Conservation (phyloP, 2,329 filamentous ascomycete species). For the Microcyclosporella mali region DNA sequence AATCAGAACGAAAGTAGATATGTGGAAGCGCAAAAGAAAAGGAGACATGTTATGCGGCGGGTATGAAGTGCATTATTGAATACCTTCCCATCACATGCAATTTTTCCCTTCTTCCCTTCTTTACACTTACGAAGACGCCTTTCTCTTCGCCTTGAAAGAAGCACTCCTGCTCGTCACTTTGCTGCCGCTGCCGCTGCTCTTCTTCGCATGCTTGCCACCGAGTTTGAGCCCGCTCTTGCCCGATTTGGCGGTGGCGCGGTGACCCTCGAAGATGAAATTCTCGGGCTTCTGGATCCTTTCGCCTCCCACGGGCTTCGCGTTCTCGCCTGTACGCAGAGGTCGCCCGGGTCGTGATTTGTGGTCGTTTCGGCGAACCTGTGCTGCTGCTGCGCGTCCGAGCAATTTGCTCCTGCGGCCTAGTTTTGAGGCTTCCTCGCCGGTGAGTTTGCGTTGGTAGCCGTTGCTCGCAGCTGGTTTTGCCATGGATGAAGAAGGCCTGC, state of each 20-base stretch:
- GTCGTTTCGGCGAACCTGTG: constrained; percentile 29
- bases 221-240: constrained; percentile 58
- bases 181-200: constrained; percentile 32
- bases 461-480: constrained; percentile 15
- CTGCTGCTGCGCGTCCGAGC: constrained; percentile 62
- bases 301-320: constrained; percentile 4
- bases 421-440: constrained; percentile 62
- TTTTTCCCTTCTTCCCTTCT: too few relatives aligned
- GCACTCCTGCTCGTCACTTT: constrained; percentile 41
- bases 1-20: too few relatives aligned
- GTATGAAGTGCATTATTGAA: too few relatives aligned
- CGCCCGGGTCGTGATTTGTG: neutral
- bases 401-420: constrained; percentile 69
- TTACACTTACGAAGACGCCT: constrained; percentile 10
- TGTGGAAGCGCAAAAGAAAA: too few relatives aligned
- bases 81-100: too few relatives aligned
- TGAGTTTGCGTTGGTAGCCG: constrained; percentile 62
- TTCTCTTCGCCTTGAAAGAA: constrained; percentile 43
- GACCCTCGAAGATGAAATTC: constrained; percentile 73
- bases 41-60: too few relatives aligned
- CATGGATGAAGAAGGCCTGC: constrained; percentile 18
- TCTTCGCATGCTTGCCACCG: constrained; percentile 49
- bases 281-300: constrained; percentile 54
- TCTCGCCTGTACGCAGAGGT: neutral
- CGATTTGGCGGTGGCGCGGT: constrained; percentile 62